Evolutionary conservation across 2,329 filamentous ascomycete genomes (phyloP), one percentile per base, ranked within the genome.

Genomic region (Arachnopeziza araneosa): DNA sequence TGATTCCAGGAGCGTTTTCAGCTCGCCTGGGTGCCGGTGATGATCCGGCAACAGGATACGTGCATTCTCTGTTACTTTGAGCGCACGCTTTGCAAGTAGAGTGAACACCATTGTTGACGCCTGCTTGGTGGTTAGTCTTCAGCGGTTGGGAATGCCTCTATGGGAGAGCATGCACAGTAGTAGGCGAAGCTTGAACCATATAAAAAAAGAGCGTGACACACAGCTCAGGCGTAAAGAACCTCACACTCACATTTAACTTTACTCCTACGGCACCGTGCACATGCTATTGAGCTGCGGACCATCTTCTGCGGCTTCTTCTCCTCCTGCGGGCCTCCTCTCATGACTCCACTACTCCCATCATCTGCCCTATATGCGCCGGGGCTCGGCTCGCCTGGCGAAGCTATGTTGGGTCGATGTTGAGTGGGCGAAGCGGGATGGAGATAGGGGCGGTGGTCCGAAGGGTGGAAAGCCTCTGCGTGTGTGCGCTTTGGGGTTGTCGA

Each of bases 251-350:
- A 96, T 75, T 93, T 93, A 72, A 93, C 90, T 76, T 95, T 96
- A 72, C 89, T 91, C 68, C 85, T 84, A 60, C 90, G 83, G 72
- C 90, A 93, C 64, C 85, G 81, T 63, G 84, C 79, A 74, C 90
- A 95, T 54, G 90, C 90, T 71, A 93, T 91, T 70, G 87, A 90
- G 53, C 89, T 91, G 67, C 90, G 83, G 83, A 91, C 88, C 36
- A 79, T 79, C 69, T 75, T 75, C 52, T 71, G 66, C 54, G 75
- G 73, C 63, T 76, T 79, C 68, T 76, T 77, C 66, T 77, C 75
- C 65, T 76, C 74, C 60, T 67, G 67, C 59, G 67, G 67, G 66
- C 73, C 69, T 70, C 69, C 70, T 75, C 69, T 63, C 70, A 67
- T 64, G 19, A 55, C 64, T 55, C 60, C 64, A 54, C 52, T 61